phyloP scores from a whole-genome alignment of 2,329 filamentous ascomycete species.

The Fusarium denticulatum region DNA sequence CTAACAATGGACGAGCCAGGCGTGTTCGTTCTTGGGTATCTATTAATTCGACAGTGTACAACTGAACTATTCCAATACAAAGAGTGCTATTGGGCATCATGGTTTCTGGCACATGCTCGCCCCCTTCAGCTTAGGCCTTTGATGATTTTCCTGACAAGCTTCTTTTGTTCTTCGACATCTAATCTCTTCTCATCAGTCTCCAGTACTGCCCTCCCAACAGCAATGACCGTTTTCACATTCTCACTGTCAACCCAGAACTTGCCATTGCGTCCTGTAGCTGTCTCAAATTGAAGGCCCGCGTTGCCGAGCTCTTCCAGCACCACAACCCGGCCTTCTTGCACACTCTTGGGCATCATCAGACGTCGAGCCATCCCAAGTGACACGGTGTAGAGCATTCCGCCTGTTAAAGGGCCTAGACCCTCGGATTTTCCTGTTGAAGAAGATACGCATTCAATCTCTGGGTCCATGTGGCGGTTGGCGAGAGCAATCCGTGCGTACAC shows the following conservation, averaged over 20 bases:
- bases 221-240: conserved; percentile 75
- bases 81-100: conserved; percentile 30
- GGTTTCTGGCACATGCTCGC: neutral
- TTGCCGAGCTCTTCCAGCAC: conserved; percentile 82
- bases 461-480: conserved; percentile 83
- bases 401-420: conserved; percentile 82
- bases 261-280: conserved; percentile 92
- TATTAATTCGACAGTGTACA: conserved; percentile 37
- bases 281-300: conserved; percentile 87
- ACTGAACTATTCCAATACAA: conserved; percentile 33
- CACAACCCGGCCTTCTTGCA: conserved; percentile 71
- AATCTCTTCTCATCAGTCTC: conserved; percentile 78
- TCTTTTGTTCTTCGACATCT: conserved; percentile 73
- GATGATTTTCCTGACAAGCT: conserved; percentile 72
- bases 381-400: conserved; percentile 87
- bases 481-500: conserved; percentile 88
- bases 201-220: conserved; percentile 80
- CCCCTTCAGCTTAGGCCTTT: conserved; percentile 62
- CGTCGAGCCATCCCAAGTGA: conserved; percentile 85
- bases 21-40: conserved; percentile 42
- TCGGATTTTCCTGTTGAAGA: conserved; percentile 87
- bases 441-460: conserved; percentile 91
- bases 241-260: conserved; percentile 91
- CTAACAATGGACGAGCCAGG: conserved; percentile 25
- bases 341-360: conserved; percentile 72